Base-by-base conservation (phyloP, 495 filamentous ascomycete species). In the Ascodesmis nigricans region DNA sequence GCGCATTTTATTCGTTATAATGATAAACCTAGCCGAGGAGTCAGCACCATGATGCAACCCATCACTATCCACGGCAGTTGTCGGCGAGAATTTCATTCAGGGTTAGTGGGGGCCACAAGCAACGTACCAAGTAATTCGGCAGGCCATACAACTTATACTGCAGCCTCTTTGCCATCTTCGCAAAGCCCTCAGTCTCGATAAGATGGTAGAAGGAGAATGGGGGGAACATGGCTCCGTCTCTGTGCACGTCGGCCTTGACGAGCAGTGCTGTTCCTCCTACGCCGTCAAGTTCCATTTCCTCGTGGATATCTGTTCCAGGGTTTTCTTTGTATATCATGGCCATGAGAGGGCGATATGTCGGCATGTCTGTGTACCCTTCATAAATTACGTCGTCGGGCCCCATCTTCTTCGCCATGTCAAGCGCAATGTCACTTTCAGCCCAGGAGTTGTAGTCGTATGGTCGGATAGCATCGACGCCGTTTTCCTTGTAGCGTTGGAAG, bases 171-270 rank as follows among this genome's bases (percentile, higher is more conserved):
- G 81, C 84, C 87, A 97, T 97, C 58, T 83, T 92, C 9, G 90
- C 84, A 49, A 97, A 97, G 0, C 87, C 87, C 52, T 97, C 87
- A 3, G 90, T 95, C 60, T 97, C 87, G 42, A 97, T 84, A 18
- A 97, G 56, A 55, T 95, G 78, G 49, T 90, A 97, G 52, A 97
- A 97, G 2, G 84, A 56, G 53, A 97, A 97, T 0, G 87, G 67
- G 11, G 87, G 87, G 55, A 97, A 97, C 87, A 97, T 97, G 36
- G 90, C 87, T 3, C 87, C 87, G 53, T 97, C 90, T 9, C 87
- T 68, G 49, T 97, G 87, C 5, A 97, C 87, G 36, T 95, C 90
- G 0, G 90, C 87, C 60, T 93, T 93, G 10, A 97, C 87, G 55
- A 97, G 56, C 36, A 97, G 62, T 4, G 84, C 78, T 1, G 87